Base-by-base conservation (phyloP, 495 filamentous ascomycete species). In the Achaetomiella virescens region DNA sequence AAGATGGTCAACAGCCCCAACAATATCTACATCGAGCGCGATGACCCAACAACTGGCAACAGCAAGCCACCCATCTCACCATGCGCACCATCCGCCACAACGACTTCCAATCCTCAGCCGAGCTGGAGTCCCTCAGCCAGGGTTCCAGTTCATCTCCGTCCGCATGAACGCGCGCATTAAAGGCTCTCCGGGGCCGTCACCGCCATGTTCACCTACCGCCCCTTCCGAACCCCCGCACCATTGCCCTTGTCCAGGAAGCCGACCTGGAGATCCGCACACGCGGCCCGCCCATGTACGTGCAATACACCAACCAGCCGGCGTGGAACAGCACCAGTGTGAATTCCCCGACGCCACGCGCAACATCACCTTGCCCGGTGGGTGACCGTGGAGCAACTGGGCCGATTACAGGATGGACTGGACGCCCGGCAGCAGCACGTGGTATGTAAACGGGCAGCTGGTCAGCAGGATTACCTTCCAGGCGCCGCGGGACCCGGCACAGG, bases 261-360 rank as follows among this genome's bases (percentile, higher is more conserved):
- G 89, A 92, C 61, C 78, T 92, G 40, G 89, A 95, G 66, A 85
- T 89, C 64, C 75, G 86, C 12, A 88, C 85, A 2, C 69, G 72
- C 1, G 85, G 84, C 53, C 78, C 82, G 3, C 65, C 70, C 1
- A 65, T 73, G 44, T 73, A 70, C 12, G 74, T 87, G 21, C 83
- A 84, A 60, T 89, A 86, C 67, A 87, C 86, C 21, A 91, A 91
- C 60, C 88, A 91, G 62, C 88, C 88, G 0, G 77, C 72, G 20
- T 74, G 68, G 61, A 73, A 65, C 57, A 47, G 61, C 22, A 58
- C 65, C 3, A 76, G 77, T 17, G 70, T 78, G 43, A 71, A n/a
- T n/a, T 80, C 11, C 59, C 68, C 14, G 70, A 71, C 24, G 71
- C 79, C 3, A 78, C 74, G 3, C 63, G 68, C 6, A 78, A 79